phyloP scores from a whole-genome alignment of 1,284 basidiomycete species.

The Pseudozyma pruni region DNA sequence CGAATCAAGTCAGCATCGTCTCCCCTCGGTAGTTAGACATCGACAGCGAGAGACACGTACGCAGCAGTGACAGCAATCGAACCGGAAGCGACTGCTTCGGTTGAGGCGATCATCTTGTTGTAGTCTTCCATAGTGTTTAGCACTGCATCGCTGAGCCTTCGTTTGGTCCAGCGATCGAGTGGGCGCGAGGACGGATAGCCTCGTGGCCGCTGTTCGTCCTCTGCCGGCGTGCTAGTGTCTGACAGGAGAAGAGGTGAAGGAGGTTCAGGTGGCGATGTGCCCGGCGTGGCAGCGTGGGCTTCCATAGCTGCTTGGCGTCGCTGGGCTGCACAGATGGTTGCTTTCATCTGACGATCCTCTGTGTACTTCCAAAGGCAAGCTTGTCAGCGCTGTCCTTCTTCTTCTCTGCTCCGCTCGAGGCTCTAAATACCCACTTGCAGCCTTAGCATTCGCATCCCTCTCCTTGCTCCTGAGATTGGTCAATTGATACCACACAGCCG shows the following conservation, averaged over 20 bases:
- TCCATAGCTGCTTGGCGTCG: not conserved
- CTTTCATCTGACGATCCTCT: conserved; percentile 17
- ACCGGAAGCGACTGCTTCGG: conserved; percentile 16
- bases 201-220: not conserved
- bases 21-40: not conserved
- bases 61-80: conserved; percentile 23
- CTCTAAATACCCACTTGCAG: conserved; percentile 17
- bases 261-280: not conserved
- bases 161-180: conserved; percentile 2
- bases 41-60: conserved; percentile 9
- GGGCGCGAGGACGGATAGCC: conserved; percentile 3
- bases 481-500: conserved; percentile 29
- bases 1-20: no score
- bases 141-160: conserved; percentile 19
- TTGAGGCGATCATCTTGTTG: conserved; percentile 39
- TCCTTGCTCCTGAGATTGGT: conserved; percentile 18
- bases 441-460: conserved; percentile 3
- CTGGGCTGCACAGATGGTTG: conserved; percentile 5
- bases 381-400: not conserved
- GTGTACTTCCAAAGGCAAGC: not conserved
- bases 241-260: not conserved
- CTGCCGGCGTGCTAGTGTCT: not conserved
- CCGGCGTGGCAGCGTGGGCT: not conserved
- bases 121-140: conserved; percentile 39
- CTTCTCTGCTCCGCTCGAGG: no score